Evolutionary conservation across 345 rosid species (phyloP), one percentile per base, ranked within the genome.

Genomic region (Carallia pectinifolia): DNA sequence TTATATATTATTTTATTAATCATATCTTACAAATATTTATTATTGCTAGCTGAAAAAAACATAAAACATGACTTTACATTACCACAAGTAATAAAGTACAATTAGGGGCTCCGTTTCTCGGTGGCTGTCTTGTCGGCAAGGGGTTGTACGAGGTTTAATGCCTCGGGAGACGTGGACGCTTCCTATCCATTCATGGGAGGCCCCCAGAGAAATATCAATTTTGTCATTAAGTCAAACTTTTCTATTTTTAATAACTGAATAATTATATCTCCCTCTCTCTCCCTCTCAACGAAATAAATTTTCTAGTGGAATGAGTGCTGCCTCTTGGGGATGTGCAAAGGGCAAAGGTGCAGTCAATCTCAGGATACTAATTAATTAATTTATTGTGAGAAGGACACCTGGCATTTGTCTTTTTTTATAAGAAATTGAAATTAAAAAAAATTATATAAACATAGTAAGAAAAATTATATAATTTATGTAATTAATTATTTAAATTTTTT

Each of bases 91-190:
- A 23, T 23, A 23, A 56, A 56, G 60, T 56, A 56, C 60, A 80
- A 73, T 85, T 74, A 82, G 53, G 68, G 67, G 66, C 53, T 69
- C 33, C 64, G 31, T 65, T 58, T 64, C 38, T 62, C 72, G 79
- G 76, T 58, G 82, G 77, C 80, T 44, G 65, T 77, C 23, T 58
- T 84, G 91, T 90, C 90, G 92, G 92, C 90, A 86, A 80, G 54
- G 54, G 31, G 72, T 77, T 63, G 94, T 91, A 89, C 97, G 97
- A 91, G 97, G 97, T 91, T 89, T 61, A 60, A 65, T 37, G 64
- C 75, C 44, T 71, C 39, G 79, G 85, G 83, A 40, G 77, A 86
- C 97, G 95, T 87, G 95, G 92, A 67, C 66, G 81, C 75, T 72
- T 79, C 59, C 40, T 65, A 63, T 74, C 94, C 97, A 81, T 76